A percentile compares a stretch with the other conserved stretches of the same genome.
phyloP scores from a whole-genome alignment of 1,284 basidiomycete species.

The Melampsora allii-populina region DNA sequence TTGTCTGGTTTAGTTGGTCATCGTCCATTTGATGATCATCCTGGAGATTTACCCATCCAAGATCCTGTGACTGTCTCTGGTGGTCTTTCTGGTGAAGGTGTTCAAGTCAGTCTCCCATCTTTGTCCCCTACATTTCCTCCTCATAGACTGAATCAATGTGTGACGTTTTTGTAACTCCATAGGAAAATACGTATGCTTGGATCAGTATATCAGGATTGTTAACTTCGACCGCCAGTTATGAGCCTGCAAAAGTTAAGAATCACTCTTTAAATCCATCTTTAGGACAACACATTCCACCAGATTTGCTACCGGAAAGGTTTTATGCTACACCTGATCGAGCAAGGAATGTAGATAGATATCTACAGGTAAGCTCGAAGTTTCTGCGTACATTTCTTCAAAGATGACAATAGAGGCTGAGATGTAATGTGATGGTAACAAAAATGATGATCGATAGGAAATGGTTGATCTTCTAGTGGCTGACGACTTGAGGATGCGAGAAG shows the following conservation, averaged over 20 bases:
- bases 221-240: slow-evolving; percentile 33
- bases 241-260: not conserved
- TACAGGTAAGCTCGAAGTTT: slow-evolving; percentile 14
- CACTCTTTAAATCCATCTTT: slow-evolving; percentile 9
- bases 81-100: slow-evolving; percentile 36
- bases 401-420: too few relatives aligned
- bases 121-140: not conserved
- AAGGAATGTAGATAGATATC: slow-evolving; percentile 41
- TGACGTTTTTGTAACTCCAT: not conserved
- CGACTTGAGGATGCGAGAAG: slow-evolving; percentile 66
- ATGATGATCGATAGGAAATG: slow-evolving; percentile 56
- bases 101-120: slow-evolving; percentile 16
- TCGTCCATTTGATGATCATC: slow-evolving; percentile 34
- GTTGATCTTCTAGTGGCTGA: slow-evolving; percentile 67
- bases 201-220: slow-evolving; percentile 41
- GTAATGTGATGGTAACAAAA: too few relatives aligned
- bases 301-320: slow-evolving; percentile 38
- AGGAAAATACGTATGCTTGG: slow-evolving; percentile 44
- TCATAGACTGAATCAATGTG: not conserved
- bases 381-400: too few relatives aligned
- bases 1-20: slow-evolving; percentile 32
- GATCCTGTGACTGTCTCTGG: slow-evolving; percentile 7
- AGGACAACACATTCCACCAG: slow-evolving; percentile 29
- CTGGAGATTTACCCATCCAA: slow-evolving; percentile 19
- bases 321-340: slow-evolving; percentile 40